phyloP scores from a whole-genome alignment of 2,329 filamentous ascomycete genomes.

The Phoma sp. region DNA sequence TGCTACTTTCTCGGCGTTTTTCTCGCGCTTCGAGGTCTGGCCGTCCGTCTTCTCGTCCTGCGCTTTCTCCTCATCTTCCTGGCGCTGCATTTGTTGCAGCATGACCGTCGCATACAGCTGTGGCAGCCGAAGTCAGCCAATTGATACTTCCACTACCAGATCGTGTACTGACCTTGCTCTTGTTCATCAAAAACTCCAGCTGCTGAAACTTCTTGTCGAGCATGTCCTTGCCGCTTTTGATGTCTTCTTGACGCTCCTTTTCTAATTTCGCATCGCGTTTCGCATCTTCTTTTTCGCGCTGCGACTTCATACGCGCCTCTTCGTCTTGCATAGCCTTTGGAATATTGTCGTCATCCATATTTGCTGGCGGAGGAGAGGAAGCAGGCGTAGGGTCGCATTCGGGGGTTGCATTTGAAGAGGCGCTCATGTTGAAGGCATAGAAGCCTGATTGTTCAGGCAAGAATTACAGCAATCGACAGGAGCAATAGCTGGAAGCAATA shows the following conservation, averaged over 20 bases:
- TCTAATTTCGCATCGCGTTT: conserved; percentile 53
- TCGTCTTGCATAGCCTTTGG: conserved; percentile 53
- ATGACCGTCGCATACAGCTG: conserved; percentile 58
- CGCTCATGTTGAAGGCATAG: conserved; percentile 24
- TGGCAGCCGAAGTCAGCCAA: conserved; percentile 9
- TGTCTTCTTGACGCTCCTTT: conserved; percentile 53
- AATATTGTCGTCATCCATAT: conserved; percentile 38
- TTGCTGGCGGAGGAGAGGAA: conserved; percentile 41
- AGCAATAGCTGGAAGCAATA: neutral
- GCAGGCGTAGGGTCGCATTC: conserved; percentile 40
- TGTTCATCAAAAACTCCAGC: conserved; percentile 58
- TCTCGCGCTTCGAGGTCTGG: conserved; percentile 53
- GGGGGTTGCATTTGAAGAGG: conserved; percentile 29
- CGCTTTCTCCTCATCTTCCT: conserved; percentile 55
- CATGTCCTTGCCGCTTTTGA: conserved; percentile 53
- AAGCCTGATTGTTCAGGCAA: neutral
- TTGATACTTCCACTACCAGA: neutral
- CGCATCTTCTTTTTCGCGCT: conserved; percentile 52
- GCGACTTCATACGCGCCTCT: conserved; percentile 53
- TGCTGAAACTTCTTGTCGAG: conserved; percentile 60
- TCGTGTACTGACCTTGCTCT: conserved; percentile 52
- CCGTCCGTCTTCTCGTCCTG: conserved; percentile 55
- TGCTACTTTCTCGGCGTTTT: conserved; percentile 54
- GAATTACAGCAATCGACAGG: neutral
- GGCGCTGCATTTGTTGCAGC: conserved; percentile 59